A percentile compares a stretch with the other conserved stretches of the same genome.
Conservation (phyloP, 1,284 basidiomycete genomes). For the Vanrija sp. region DNA sequence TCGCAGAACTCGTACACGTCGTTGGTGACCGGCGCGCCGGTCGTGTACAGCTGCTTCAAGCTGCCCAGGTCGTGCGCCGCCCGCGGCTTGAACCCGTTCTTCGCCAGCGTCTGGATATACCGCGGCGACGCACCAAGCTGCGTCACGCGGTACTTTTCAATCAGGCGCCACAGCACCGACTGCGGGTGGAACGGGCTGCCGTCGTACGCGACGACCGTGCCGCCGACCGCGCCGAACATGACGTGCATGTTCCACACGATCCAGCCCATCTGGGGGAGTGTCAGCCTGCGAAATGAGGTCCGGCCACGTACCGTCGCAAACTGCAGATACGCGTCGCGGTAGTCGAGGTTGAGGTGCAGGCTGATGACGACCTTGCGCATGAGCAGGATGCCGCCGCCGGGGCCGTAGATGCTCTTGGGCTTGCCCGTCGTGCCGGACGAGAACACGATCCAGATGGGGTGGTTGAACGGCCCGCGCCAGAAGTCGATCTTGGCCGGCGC, state of each 20-base stretch:
- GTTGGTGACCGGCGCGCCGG: conserved; percentile 35
- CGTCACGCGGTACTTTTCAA: conserved; percentile 31
- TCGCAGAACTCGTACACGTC: conserved; percentile 25
- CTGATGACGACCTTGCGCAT: conserved; percentile 17
- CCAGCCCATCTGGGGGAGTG: conserved; percentile 36
- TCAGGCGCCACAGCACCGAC: conserved; percentile 26
- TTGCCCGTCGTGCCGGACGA: conserved; percentile 46
- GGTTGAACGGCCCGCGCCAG: conserved; percentile 18
- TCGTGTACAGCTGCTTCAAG: conserved; percentile 34
- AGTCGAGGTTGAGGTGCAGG: conserved; percentile 17
- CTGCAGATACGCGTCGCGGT: conserved; percentile 33
- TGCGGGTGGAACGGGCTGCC: conserved; percentile 40
- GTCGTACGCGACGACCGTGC: conserved; percentile 37
- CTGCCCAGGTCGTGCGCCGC: conserved; percentile 20
- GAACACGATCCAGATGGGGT: conserved; percentile 43
- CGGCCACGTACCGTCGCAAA: conserved; percentile 30
- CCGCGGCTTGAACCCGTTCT: conserved; percentile 14
- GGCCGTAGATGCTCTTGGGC: conserved; percentile 45
- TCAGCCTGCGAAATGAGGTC: too few species aligned
- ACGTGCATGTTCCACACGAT: conserved; percentile 42
- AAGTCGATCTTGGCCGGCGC: conserved; percentile 27
- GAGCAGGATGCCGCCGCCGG: conserved; percentile 27
- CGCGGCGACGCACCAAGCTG: conserved; percentile 37
- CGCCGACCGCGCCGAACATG: conserved; percentile 26
- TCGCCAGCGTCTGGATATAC: conserved; percentile 23